phyloP scores from a whole-genome alignment of 2,329 filamentous ascomycete species.

The Geosmithia putterillii region DNA sequence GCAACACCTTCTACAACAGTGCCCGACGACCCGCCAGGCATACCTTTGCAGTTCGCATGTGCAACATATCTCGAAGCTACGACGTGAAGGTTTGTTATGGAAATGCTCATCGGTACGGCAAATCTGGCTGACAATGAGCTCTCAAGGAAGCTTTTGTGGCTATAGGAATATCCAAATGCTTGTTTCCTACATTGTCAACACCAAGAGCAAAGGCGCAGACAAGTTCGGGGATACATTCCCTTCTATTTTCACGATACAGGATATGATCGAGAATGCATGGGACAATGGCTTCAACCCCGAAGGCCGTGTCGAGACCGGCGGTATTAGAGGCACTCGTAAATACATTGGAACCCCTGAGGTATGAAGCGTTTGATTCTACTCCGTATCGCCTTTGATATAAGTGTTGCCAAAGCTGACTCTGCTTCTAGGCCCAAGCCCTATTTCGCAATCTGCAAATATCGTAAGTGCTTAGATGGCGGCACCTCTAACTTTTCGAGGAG shows the following conservation, averaged over 20 bases:
- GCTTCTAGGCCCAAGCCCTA: constrained; percentile 59
- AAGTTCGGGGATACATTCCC: constrained; percentile 53
- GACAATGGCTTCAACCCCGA: constrained; percentile 67
- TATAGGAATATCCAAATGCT: constrained; percentile 95
- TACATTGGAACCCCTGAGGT: constrained; percentile 92
- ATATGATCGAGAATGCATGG: constrained; percentile 81
- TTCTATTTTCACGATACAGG: constrained; percentile 70
- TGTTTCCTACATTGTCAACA: constrained; percentile 60
- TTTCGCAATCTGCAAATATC: constrained; percentile 57
- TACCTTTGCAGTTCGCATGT: constrained; percentile 71
- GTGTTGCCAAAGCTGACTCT: neutral
- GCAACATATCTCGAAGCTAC: constrained; percentile 70
- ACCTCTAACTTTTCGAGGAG: neutral
- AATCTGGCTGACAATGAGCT: neutral
- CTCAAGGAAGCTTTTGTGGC: constrained; percentile 73
- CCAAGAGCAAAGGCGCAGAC: constrained; percentile 41
- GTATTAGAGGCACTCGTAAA: constrained; percentile 78
- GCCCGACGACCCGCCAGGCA: constrained; percentile 48
- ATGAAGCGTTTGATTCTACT: constrained; percentile 7
- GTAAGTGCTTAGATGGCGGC: constrained; percentile 18
- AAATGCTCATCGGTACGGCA: neutral
- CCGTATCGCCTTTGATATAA: neutral
- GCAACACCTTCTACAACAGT: constrained; percentile 50
- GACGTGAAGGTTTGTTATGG: constrained; percentile 45
- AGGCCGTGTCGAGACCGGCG: constrained; percentile 71